Evolutionary conservation across 257 asterid genomes (phyloP).

Genomic region (Plectranthus barbatus): DNA sequence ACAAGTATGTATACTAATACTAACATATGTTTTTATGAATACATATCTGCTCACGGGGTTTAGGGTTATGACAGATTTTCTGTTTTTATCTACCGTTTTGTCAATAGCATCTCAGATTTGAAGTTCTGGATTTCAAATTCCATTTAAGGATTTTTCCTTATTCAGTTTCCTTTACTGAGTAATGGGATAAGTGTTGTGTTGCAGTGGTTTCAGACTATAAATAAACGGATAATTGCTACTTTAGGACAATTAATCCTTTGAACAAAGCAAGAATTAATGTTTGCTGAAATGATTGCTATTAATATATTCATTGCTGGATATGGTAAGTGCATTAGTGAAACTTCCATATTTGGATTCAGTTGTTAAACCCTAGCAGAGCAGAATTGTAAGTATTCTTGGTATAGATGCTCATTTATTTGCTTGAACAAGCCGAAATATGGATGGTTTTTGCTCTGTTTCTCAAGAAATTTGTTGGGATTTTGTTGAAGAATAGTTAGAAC

Average conservation of each 20-base stretch:
- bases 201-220: neutral
- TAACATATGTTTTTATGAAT: neutral
- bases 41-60: neutral
- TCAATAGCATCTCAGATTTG: conserved; percentile 13
- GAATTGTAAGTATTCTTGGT: neutral
- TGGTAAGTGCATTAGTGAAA: conserved; percentile 8
- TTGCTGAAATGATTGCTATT: neutral
- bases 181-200: neutral
- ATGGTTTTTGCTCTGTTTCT: neutral
- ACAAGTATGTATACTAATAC: conserved; percentile 46
- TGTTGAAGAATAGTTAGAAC: too few relatives aligned
- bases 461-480: neutral
- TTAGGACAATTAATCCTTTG: neutral
- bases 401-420: neutral
- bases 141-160: neutral
- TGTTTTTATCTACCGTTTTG: conserved; percentile 15
- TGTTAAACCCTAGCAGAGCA: neutral
- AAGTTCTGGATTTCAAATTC: neutral
- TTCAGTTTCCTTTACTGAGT: neutral
- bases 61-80: neutral
- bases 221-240: neutral
- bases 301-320: neutral
- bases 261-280: neutral
- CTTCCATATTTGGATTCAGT: neutral
- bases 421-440: conserved; percentile 6